Base-by-base conservation (phyloP, 2,329 filamentous ascomycete species). In the Trichoderma citrinoviride region DNA sequence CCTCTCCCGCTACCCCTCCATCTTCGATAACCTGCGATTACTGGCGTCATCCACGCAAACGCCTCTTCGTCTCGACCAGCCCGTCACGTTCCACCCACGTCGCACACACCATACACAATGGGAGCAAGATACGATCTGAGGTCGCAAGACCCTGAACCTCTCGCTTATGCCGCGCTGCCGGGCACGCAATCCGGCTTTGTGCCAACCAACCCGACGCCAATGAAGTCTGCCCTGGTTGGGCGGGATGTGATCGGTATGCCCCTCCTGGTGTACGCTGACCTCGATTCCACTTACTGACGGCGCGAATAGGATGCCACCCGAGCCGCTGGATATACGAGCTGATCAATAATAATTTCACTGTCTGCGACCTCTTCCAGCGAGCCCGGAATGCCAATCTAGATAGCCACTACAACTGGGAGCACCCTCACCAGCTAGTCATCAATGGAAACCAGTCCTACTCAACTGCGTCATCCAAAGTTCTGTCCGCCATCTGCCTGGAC, bases 301-400 rank as follows among this genome's bases (percentile, higher is more conserved):
- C 19, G 15, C 23, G 8, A 43, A 5, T 23, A 78, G 76, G 76
- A 58, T 76, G 74, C 50, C 75, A 79, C 56, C 77, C 78, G 6
- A 76, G 76, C 50, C 75, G 78, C 69, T 80, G 78, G 78, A 72
- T 79, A 43, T 73, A 78, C 67, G 78, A 80, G 60, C 68, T 80
- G 8, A 67, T 75, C 37, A 72, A 78, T 64, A 79, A 79, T 52
- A 71, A 74, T 55, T 75, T 79, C 57, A 73, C 73, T 33, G 69
- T 70, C 23, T 77, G 76, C 68, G 72, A 78, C 65, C 69, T 78
- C 61, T 76, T 78, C 61, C 69, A 75, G n/a, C 70, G 75, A 72
- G 72, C 75, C 21, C 68, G 72, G 62, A 68, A 70, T 47, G 70
- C 71, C 25, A 69, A 71, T n/a, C 44, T 74, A n/a, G 70, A 77